Percentiles rank a stretch among this genome's conserved stretches.
phyloP scores from a whole-genome alignment of 2,329 filamentous ascomycete species.

The Diaporthe citrichinensis region DNA sequence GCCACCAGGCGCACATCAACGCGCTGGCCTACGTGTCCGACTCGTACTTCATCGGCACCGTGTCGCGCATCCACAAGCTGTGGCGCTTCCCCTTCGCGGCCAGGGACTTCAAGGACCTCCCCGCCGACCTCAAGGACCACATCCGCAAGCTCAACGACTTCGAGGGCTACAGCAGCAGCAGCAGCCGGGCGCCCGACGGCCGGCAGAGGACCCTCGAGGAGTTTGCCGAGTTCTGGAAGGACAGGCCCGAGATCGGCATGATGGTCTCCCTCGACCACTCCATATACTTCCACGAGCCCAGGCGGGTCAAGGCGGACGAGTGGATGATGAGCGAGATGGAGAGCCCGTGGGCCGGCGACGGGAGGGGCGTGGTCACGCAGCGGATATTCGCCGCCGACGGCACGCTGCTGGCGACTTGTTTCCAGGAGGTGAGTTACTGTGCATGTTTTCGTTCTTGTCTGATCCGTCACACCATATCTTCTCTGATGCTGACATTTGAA shows the following conservation, averaged over 20 bases:
- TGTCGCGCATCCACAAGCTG: slow-evolving; percentile 83
- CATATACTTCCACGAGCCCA: slow-evolving; percentile 77
- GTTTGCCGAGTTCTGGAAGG: slow-evolving; percentile 61
- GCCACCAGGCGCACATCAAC: slow-evolving; percentile 84
- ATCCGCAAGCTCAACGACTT: slow-evolving; percentile 57
- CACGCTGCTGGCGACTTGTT: slow-evolving; percentile 81
- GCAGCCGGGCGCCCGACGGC: slow-evolving; percentile 42
- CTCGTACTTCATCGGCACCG: slow-evolving; percentile 92
- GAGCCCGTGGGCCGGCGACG: slow-evolving; percentile 85
- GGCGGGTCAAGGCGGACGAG: slow-evolving; percentile 72
- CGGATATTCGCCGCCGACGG: slow-evolving; percentile 80
- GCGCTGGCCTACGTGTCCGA: slow-evolving; percentile 96
- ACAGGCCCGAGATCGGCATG: slow-evolving; percentile 79
- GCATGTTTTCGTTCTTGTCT: background rate
- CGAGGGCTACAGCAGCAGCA: slow-evolving; percentile 51
- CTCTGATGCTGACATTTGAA: background rate
- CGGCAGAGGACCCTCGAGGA: slow-evolving; percentile 52
- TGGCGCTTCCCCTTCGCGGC: slow-evolving; percentile 77
- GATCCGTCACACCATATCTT: no score
- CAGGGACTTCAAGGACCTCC: slow-evolving; percentile 66
- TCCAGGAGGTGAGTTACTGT: slow-evolving; percentile 76
- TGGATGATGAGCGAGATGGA: slow-evolving; percentile 88
- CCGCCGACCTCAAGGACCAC: slow-evolving; percentile 56
- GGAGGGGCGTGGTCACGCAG: slow-evolving; percentile 82
- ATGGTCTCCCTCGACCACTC: slow-evolving; percentile 85